phyloP scores from a whole-genome alignment of 805 yeast genomes.

The Danielozyma ontarioensis region DNA sequence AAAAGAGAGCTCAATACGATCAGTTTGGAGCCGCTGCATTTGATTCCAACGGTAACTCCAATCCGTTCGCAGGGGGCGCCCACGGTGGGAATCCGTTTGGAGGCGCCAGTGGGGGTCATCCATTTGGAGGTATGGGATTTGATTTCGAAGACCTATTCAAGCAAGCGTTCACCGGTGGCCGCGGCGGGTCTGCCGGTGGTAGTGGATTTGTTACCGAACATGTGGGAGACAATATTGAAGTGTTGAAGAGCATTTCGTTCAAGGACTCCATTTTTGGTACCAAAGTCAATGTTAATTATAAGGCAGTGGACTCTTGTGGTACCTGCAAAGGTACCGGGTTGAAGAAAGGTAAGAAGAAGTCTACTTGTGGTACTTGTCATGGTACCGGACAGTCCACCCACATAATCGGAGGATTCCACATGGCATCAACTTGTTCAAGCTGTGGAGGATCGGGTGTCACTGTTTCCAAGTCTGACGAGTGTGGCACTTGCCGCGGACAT shows the following conservation, averaged over 20 bases:
- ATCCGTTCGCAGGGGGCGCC: constrained; percentile 40
- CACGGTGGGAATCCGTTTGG: constrained; percentile 40
- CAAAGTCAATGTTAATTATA: constrained; percentile 59
- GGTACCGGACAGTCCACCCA: constrained; percentile 93
- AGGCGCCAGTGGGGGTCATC: constrained; percentile 37
- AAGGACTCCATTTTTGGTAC: constrained; percentile 87
- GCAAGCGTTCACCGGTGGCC: constrained; percentile 44
- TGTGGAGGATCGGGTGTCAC: constrained; percentile 89
- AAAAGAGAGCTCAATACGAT: constrained; percentile 83
- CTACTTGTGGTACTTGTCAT: constrained; percentile 81
- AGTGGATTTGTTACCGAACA: constrained; percentile 63
- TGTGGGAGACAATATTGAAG: constrained; percentile 86
- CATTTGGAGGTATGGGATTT: constrained; percentile 50
- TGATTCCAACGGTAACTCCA: constrained; percentile 52
- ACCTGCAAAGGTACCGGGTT: constrained; percentile 85
- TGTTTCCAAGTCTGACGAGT: constrained; percentile 62
- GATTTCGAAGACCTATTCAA: constrained; percentile 41
- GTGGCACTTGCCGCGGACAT: constrained; percentile 80
- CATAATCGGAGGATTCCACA: constrained; percentile 88
- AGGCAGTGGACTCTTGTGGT: constrained; percentile 69
- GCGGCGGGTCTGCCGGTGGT: constrained; percentile 31
- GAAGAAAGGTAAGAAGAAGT: constrained; percentile 66
- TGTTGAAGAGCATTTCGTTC: constrained; percentile 66
- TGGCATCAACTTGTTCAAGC: constrained; percentile 85
- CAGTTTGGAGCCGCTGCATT: constrained; percentile 88